Conservation (phyloP, 73 alveolate genomes). For the Tetrahymena borealis region DNA sequence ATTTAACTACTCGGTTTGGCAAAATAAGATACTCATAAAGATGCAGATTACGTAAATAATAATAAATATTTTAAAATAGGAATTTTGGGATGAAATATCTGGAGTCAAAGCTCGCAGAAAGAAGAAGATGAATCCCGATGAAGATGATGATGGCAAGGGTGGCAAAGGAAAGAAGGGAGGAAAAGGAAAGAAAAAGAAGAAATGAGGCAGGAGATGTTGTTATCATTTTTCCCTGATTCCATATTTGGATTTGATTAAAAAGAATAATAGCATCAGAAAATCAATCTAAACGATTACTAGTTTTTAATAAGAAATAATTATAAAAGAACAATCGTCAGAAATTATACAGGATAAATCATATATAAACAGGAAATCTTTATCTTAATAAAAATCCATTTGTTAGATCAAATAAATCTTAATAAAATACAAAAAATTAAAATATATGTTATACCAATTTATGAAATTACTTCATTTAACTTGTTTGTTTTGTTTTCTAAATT, state of each 20-base stretch:
- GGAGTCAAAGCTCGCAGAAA: constrained; percentile 4
- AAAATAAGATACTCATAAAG: not conserved
- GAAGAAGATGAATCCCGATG: not conserved
- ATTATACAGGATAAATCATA: not conserved
- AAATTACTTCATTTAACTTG: not conserved
- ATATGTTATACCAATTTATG: not conserved
- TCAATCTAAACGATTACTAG: not conserved
- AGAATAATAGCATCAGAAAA: not conserved
- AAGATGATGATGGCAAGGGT: not conserved
- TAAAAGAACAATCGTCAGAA: not conserved
- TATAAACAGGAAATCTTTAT: not conserved
- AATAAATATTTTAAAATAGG: not conserved
- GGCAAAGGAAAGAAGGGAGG: not conserved
- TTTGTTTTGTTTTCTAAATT: not conserved
- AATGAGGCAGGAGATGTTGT: not conserved
- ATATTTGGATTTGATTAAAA: not conserved
- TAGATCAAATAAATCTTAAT: not conserved
- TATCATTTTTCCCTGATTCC: not conserved
- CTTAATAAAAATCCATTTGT: not conserved
- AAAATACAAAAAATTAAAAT: not conserved
- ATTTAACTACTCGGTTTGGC: too few relatives aligned
- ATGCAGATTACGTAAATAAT: not conserved
- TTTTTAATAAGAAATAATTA: not conserved
- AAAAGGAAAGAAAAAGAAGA: not conserved
- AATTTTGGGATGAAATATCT: not conserved